A percentile compares a stretch with the other conserved stretches of the same genome.
These are phyloP conservation scores for Cadophora gregata DNA, from an alignment of 2,329 filamentous ascomycete species.

Conservation along the genomic window DNA sequence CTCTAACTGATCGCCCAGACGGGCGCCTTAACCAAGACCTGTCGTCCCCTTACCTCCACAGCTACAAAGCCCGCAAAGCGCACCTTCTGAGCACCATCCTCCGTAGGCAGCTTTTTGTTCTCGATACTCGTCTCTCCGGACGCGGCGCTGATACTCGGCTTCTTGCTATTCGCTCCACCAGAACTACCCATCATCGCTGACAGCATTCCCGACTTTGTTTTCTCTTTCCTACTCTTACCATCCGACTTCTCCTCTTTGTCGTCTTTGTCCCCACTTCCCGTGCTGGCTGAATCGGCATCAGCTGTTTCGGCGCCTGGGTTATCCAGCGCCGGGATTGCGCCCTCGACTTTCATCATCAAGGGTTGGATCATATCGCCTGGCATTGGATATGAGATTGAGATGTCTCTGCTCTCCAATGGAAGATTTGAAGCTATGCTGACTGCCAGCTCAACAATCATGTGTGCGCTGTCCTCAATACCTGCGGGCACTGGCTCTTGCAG, in stretches of 20 bases:
- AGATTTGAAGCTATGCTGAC: slow-evolving; percentile 85
- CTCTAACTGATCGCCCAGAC: slow-evolving; percentile 64
- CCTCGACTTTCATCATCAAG: slow-evolving; percentile 85
- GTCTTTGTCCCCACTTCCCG: slow-evolving; percentile 43
- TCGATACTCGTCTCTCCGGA: slow-evolving; percentile 30
- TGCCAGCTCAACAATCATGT: slow-evolving; percentile 92
- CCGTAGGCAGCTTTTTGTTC: slow-evolving; percentile 36
- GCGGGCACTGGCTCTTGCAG: slow-evolving; percentile 77
- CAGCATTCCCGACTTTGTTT: slow-evolving; percentile 47
- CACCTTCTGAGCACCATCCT: slow-evolving; percentile 56
- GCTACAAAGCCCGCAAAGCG: slow-evolving; percentile 77
- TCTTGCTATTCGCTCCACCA: slow-evolving; percentile 40
- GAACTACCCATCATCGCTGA: slow-evolving; percentile 42
- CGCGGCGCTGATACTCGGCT: slow-evolving; percentile 16
- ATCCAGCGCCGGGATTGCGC: slow-evolving; percentile 65
- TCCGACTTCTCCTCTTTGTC: slow-evolving; percentile 38
- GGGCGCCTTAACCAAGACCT: slow-evolving; percentile 77
- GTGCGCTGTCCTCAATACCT: slow-evolving; percentile 85
- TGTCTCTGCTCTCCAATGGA: slow-evolving; percentile 88
- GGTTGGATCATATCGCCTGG: slow-evolving; percentile 75
- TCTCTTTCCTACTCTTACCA: slow-evolving; percentile 41
- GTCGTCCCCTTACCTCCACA: slow-evolving; percentile 74
- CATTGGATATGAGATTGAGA: slow-evolving; percentile 83
- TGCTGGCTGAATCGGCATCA: slow-evolving; percentile 42
- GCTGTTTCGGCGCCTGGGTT: slow-evolving; percentile 41